Conservation (phyloP, 805 yeast species). For the Candida endomychidarum region DNA sequence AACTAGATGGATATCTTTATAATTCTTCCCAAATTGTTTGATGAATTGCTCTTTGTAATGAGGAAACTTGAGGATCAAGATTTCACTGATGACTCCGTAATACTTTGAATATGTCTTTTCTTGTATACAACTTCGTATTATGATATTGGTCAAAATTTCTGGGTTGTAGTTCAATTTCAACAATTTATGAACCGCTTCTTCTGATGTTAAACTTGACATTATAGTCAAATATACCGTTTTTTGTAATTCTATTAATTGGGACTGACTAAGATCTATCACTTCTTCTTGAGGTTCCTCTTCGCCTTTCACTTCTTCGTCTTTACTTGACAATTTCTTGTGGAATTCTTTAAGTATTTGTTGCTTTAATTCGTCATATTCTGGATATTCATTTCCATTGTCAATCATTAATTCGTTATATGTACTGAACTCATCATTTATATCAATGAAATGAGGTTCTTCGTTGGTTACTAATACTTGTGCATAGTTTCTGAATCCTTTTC, state of each 20-base stretch:
- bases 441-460: conserved; percentile 44
- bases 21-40: conserved; percentile 54
- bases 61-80: conserved; percentile 43
- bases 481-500: conserved; percentile 14
- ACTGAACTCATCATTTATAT: conserved; percentile 51
- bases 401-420: conserved; percentile 43
- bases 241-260: conserved; percentile 61
- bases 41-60: conserved; percentile 47
- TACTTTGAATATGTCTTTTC: conserved; percentile 84
- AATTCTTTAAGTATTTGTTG: conserved; percentile 1
- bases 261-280: conserved; percentile 68
- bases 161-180: conserved; percentile 49
- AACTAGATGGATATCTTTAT: conserved; percentile 58
- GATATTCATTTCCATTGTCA: conserved; percentile 47
- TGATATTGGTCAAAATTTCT: conserved; percentile 62
- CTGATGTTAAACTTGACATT: conserved; percentile 87
- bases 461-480: conserved; percentile 10
- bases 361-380: conserved; percentile 46
- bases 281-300: too few relatives aligned
- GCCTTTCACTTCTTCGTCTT: neutral
- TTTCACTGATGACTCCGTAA: conserved; percentile 73
- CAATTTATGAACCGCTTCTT: conserved; percentile 89
- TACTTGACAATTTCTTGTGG: neutral
- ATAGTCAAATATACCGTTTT: conserved; percentile 77
- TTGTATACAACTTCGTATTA: conserved; percentile 79